Conservation (phyloP, 371 early-diverging fungal species). For the Actinomortierella wolfii region DNA sequence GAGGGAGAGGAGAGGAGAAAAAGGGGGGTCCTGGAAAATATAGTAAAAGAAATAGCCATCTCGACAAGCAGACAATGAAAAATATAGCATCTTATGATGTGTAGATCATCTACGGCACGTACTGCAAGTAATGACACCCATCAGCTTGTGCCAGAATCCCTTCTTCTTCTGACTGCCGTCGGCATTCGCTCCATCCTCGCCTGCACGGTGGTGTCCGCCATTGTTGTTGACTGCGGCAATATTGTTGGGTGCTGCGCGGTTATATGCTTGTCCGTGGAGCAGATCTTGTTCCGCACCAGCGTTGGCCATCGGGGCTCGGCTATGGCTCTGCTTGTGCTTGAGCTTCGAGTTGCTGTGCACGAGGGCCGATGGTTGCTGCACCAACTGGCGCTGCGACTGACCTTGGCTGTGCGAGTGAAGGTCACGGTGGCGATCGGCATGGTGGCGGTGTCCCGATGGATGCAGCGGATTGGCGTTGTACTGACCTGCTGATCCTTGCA, state of each 20-base stretch:
- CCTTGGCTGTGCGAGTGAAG: slow-evolving; percentile 31
- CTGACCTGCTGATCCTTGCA: slow-evolving; percentile 26
- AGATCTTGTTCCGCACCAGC: slow-evolving; percentile 38
- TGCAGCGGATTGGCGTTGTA: slow-evolving; percentile 45
- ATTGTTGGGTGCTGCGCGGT: slow-evolving; percentile 33
- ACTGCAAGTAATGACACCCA: slow-evolving; percentile 50
- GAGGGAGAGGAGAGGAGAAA: too few species aligned
- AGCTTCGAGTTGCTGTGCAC: slow-evolving; percentile 37
- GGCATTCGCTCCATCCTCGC: slow-evolving; percentile 35
- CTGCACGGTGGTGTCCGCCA: slow-evolving; percentile 15
- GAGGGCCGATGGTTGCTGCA: slow-evolving; percentile 35
- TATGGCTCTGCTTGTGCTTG: slow-evolving; percentile 37
- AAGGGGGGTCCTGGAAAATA: too few species aligned
- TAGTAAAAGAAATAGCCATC: too few species aligned
- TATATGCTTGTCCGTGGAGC: slow-evolving; percentile 41
- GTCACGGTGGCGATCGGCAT: slow-evolving; percentile 29
- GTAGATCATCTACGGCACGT: slow-evolving; percentile 17
- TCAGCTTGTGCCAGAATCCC: slow-evolving; percentile 48
- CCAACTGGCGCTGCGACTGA: slow-evolving; percentile 18
- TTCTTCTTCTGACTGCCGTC: slow-evolving; percentile 45
- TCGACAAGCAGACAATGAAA: slow-evolving; percentile 7
- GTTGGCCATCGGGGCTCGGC: slow-evolving; percentile 12
- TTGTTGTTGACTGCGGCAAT: slow-evolving; percentile 16
- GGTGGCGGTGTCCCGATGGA: slow-evolving; percentile 32
- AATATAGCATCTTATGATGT: slow-evolving; percentile 11